These are phyloP conservation scores for Apostasia ramifera DNA, from an alignment of 106 monocot genomes.

Conservation along the genomic window DNA sequence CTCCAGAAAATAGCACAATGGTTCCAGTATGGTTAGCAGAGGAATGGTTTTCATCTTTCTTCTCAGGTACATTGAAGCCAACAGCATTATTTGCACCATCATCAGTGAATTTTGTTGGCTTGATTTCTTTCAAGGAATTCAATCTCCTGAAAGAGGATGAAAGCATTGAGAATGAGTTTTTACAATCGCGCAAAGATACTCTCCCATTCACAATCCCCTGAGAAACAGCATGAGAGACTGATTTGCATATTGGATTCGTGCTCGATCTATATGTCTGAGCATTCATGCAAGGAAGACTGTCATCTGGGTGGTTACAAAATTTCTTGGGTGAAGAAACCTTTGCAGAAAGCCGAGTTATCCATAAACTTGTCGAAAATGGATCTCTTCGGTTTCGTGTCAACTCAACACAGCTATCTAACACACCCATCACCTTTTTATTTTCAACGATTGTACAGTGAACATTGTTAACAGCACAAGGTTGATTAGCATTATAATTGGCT, in stretches of 20 bases:
- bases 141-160: slow-evolving; percentile 60
- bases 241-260: slow-evolving; percentile 23
- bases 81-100: not conserved
- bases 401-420: slow-evolving; percentile 12
- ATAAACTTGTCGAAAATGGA: slow-evolving; percentile 35
- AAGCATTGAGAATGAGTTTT: slow-evolving; percentile 26
- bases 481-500: not conserved
- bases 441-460: slow-evolving; percentile 4
- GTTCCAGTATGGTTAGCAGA: not conserved
- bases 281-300: not conserved
- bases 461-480: not conserved
- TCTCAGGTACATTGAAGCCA: not conserved
- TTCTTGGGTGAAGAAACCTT: slow-evolving; percentile 17
- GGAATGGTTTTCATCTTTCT: not conserved
- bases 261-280: slow-evolving; percentile 8
- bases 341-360: slow-evolving; percentile 54
- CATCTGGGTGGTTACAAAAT: not conserved
- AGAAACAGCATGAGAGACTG: too few species aligned
- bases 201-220: not conserved
- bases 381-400: slow-evolving; percentile 1
- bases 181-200: slow-evolving; percentile 27
- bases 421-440: not conserved
- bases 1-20: too few species aligned
- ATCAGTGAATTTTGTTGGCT: not conserved
- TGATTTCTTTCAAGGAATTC: slow-evolving; percentile 32